Evolutionary conservation across 31 red algal species (phyloP).

Genomic region (Endocladia muricata): DNA sequence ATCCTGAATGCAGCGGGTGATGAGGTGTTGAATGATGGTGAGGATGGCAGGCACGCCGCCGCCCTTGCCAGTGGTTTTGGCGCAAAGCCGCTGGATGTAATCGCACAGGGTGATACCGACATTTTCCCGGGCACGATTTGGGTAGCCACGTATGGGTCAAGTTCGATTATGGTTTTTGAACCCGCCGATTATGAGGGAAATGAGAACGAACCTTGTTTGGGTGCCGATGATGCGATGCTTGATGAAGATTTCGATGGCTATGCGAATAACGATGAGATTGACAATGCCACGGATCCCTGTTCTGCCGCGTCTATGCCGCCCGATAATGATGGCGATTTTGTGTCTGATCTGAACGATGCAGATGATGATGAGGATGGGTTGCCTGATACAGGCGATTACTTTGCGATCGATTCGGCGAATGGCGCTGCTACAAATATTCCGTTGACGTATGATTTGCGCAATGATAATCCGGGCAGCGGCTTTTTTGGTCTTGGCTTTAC

Average conservation of each 20-base stretch:
- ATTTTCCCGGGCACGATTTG: not conserved
- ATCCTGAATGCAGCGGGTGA: not conserved
- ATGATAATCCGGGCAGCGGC: not conserved
- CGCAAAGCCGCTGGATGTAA: not conserved
- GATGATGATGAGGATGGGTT: not conserved
- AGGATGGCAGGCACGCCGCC: too few relatives aligned
- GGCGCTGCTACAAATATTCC: not conserved
- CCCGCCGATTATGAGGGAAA: not conserved
- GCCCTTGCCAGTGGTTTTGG: not conserved
- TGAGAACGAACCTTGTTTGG: not conserved
- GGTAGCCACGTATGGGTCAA: not conserved
- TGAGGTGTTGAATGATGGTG: not conserved
- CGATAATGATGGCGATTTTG: not conserved
- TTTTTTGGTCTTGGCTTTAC: not conserved
- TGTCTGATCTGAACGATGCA: not conserved
- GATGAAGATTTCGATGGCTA: not conserved
- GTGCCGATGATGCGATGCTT: not conserved
- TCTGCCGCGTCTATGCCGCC: not conserved
- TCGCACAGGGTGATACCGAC: not conserved
- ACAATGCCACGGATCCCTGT: not conserved
- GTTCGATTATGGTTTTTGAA: not conserved
- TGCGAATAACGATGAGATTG: conserved; percentile 2
- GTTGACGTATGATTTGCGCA: not conserved
- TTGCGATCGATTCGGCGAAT: not conserved
- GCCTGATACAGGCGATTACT: not conserved